These are phyloP conservation scores for Botrytis paeoniae DNA, from an alignment of 2,329 filamentous ascomycete genomes.

Conservation along the genomic window DNA sequence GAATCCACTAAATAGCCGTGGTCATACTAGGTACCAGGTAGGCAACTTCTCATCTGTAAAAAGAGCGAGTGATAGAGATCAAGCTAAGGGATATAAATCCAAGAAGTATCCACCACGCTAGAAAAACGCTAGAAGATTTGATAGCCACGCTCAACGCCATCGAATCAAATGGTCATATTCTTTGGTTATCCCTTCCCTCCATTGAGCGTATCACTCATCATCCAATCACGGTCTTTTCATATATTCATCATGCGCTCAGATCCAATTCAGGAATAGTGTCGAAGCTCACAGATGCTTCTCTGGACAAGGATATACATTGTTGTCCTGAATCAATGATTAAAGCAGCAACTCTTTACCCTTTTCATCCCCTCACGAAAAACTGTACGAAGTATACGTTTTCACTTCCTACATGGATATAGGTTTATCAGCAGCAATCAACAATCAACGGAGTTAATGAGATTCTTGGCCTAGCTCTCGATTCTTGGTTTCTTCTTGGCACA, in stretches of 20 bases:
- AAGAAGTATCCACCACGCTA: background rate
- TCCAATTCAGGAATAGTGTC: background rate
- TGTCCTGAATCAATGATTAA: background rate
- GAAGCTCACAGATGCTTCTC: background rate
- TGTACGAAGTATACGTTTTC: background rate
- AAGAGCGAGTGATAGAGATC: background rate
- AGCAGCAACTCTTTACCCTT: background rate
- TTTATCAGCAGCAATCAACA: background rate
- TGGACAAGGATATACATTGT: background rate
- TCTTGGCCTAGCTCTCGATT: background rate
- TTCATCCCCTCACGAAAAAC: background rate
- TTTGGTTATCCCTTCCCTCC: background rate
- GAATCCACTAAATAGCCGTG: background rate
- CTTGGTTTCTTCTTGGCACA: background rate
- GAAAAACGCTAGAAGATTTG: conserved; percentile 15
- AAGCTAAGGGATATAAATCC: background rate
- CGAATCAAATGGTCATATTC: background rate
- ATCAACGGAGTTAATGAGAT: background rate
- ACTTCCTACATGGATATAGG: background rate
- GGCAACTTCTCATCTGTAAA: background rate
- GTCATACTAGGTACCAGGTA: too few relatives aligned
- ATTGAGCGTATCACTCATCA: background rate
- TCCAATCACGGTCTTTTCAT: background rate
- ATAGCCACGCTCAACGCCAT: background rate
- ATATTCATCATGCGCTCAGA: background rate